Base-by-base conservation (phyloP, 495 filamentous ascomycete species). In the Penicillium longicatenatum region DNA sequence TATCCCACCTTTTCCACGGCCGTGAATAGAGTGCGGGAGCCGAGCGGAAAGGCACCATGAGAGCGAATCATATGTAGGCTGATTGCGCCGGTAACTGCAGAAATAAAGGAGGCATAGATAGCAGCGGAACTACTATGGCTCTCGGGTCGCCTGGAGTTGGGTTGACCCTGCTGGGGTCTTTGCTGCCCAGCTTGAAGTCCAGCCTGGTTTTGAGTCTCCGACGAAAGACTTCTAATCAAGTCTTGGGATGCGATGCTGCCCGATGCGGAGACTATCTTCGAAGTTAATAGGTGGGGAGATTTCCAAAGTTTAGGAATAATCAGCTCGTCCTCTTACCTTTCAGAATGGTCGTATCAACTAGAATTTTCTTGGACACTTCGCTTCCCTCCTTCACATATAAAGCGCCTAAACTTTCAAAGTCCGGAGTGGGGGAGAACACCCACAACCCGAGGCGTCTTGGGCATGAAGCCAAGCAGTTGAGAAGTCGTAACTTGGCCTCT, bases 51-150 rank as follows among this genome's bases (percentile, higher is more conserved):
- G 31, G 74, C 77, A 42, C 63, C 67, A 48, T 69, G 62, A 35
- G 59, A 65, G 26, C 72, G 73, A 52, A 76, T 66, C 30, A 78
- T 56, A 49, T 77, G 74, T 14, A 79, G 62, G 37, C 73, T 71
- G 11, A 79, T 62, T 52, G 73, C 65, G 9, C 73, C 77, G 17
- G 73, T 73, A 19, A 79, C 63, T 2, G 77, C 74, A 9, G 75
- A 77, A 20, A 79, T 69, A 50, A 79, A 76, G 20, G 75, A 71
- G 4, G 74, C 65, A 60, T 79, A 78, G 17, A 79, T 75, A n/a
- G 73, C 72, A 21, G 67, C 70, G 19, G 68, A 75, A 49, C 65
- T 71, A 30, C 63, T 67, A 45, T 72, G 73, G 14, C 68, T 68
- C 44, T 77, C 74, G 43, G 63, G 54, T 6, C 74, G 67, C 39